Base-by-base conservation (phyloP, 108 stramenopile species). In the Schizochytrium sp. region DNA sequence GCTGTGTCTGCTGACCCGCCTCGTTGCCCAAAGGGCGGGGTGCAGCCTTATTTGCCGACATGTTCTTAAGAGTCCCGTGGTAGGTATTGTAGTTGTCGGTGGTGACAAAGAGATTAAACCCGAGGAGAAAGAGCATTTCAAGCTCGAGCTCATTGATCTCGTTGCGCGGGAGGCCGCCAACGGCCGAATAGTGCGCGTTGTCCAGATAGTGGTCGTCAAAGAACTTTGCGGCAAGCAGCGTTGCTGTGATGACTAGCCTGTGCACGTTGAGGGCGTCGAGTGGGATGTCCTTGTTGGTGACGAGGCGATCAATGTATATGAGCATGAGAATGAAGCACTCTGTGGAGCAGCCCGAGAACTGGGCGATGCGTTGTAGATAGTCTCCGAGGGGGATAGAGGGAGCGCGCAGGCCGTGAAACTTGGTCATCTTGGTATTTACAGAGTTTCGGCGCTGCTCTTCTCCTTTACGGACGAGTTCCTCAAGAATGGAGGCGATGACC, bases 171-270 rank as follows among this genome's bases (percentile, higher is more conserved):
- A 92, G 60, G 4, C 91, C 92, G 18, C 72, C 60, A 19, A 91
- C 43, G 12, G 16, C 45, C 43, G 98, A 95, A 89, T 99, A 99
- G 95, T 98, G 98, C 5, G 97, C 97, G 89, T 99, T 99, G 92
- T 98, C 98, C 95, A 97, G 98, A 93, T 98, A 99, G 63, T 97
- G 96, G 94, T 99, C 99, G 89, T 99, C 99, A 87, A 98, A 98
- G 89, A 98, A 99, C 91, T 99, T 99, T 25, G 99, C 98, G 5
- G 98, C 98, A 6, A 98, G 91, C 58, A 99, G 94, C 28, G 87
- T 59, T 16, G 58, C 72, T 12, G 98, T 98, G 87, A 98, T 98
- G 43, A 97, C 92, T 5, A 98, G 97, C 14, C 98, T 96, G 87
- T 99, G 99, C 19, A 98, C 98, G 89, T 99, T 99, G 44, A 98